Conservation (phyloP, 306 rosid genomes). For the Cicer chorassanicum region DNA sequence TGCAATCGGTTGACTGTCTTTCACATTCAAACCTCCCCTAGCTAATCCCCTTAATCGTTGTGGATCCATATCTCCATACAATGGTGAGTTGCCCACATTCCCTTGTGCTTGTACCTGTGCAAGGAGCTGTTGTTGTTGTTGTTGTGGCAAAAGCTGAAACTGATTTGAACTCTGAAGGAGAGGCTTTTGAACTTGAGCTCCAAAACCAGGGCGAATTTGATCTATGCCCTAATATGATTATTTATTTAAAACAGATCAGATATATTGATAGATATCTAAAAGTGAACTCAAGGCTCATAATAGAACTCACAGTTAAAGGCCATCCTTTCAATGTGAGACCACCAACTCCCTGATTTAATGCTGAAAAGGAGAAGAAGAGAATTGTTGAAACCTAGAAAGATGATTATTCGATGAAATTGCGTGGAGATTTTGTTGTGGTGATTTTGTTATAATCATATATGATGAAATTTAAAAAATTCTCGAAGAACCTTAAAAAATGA, state of each 20-base stretch:
- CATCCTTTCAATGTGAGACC: slow-evolving; percentile 90
- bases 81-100: slow-evolving; percentile 60
- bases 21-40: slow-evolving; percentile 69
- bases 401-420: slow-evolving; percentile 15
- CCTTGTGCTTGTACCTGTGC: slow-evolving; percentile 93
- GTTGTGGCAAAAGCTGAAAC: slow-evolving; percentile 86
- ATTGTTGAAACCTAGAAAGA: slow-evolving; percentile 29
- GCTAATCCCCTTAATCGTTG: slow-evolving; percentile 78
- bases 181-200: slow-evolving; percentile 90
- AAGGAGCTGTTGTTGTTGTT: slow-evolving; percentile 76
- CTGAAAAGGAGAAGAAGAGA: slow-evolving; percentile 53
- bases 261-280: slow-evolving; percentile 33
- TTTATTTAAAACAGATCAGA: slow-evolving; percentile 41
- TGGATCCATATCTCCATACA: slow-evolving; percentile 84
- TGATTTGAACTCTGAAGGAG: slow-evolving; percentile 80
- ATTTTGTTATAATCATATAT: background rate
- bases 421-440: background rate
- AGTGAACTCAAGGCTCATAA: slow-evolving; percentile 18
- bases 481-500: slow-evolving; percentile 5
- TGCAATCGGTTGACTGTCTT: slow-evolving; percentile 72
- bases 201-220: slow-evolving; percentile 81
- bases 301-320: slow-evolving; percentile 87
- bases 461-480: slow-evolving; percentile 11
- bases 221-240: slow-evolving; percentile 73
- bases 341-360: slow-evolving; percentile 77